Conservation (phyloP, 2,329 filamentous ascomycete genomes). For the Emmonsia crescens region DNA sequence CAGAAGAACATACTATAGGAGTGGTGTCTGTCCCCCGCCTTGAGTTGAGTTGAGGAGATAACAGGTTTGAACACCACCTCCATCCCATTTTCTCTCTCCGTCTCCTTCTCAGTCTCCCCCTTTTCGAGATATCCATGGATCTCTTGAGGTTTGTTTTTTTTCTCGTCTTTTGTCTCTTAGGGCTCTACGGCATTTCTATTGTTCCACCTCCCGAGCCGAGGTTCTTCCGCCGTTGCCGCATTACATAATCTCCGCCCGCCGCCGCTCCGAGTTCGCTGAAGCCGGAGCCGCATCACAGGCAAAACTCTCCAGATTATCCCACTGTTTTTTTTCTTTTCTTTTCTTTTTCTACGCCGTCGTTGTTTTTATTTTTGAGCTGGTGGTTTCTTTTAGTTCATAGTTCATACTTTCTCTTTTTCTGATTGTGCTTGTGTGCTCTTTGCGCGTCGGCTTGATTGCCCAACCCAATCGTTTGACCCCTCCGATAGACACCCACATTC, state of each 20-base stretch:
- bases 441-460: neutral
- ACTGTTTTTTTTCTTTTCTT: conserved; percentile 1
- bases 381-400: neutral
- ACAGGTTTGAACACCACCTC: too few relatives aligned
- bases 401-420: neutral
- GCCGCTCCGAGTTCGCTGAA: neutral
- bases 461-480: neutral
- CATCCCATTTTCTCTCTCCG: neutral
- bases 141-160: neutral
- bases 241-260: neutral
- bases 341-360: neutral
- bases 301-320: neutral
- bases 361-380: neutral
- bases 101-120: neutral
- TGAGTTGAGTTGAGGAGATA: neutral
- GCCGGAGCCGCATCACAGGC: neutral
- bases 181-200: neutral
- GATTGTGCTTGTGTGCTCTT: neutral
- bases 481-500: conserved; percentile 1
- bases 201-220: neutral
- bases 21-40: neutral
- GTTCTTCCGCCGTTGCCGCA: neutral
- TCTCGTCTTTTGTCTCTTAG: neutral
- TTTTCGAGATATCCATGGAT: too few relatives aligned
- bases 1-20: neutral